A percentile compares a stretch with the other conserved stretches of the same genome.
Evolutionary conservation across 116 monocot species (phyloP).

Genomic region (Phalaenopsis hybrid): DNA sequence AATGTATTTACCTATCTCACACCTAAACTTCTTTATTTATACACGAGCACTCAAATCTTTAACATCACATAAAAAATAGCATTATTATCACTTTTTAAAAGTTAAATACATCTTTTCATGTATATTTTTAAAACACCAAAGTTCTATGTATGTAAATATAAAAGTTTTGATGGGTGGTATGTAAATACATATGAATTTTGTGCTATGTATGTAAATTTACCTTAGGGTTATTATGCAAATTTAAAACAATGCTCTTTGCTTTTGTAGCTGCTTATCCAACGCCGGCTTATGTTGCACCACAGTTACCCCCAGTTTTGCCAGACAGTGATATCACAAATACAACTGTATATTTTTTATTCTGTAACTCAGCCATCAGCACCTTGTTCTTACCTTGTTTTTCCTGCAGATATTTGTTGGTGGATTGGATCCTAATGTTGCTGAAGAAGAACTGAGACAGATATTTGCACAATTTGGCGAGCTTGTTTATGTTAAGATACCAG

Average conservation of each 20-base stretch:
- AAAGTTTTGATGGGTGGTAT: too few relatives aligned
- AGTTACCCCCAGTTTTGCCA: slow-evolving; percentile 62
- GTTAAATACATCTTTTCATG: too few relatives aligned
- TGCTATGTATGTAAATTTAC: too few relatives aligned
- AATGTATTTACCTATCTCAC: too few relatives aligned
- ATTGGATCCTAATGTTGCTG: slow-evolving; percentile 81
- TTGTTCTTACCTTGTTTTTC: slow-evolving; percentile 4
- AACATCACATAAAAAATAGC: too few relatives aligned
- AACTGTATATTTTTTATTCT: slow-evolving; percentile 42
- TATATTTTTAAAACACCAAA: too few relatives aligned
- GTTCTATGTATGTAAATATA: too few relatives aligned
- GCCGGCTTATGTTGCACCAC: slow-evolving; percentile 40
- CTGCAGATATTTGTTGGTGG: slow-evolving; percentile 90
- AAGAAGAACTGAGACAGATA: slow-evolving; percentile 75
- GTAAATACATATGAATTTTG: too few relatives aligned
- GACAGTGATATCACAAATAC: slow-evolving; percentile 84
- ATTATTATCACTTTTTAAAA: too few relatives aligned
- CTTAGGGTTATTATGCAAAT: neutral
- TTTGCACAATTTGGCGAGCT: slow-evolving; percentile 84
- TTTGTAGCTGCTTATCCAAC: slow-evolving; percentile 50
- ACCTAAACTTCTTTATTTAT: too few relatives aligned
- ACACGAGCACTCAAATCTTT: too few relatives aligned
- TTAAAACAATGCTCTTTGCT: slow-evolving; percentile 1
- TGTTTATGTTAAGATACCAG: slow-evolving; percentile 73
- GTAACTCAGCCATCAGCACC: neutral